Percentiles rank a stretch among this genome's conserved stretches.
These are phyloP conservation scores for Xerocomus cyaneibrunnescens DNA, from an alignment of 1,284 basidiomycete species.

Conservation along the genomic window DNA sequence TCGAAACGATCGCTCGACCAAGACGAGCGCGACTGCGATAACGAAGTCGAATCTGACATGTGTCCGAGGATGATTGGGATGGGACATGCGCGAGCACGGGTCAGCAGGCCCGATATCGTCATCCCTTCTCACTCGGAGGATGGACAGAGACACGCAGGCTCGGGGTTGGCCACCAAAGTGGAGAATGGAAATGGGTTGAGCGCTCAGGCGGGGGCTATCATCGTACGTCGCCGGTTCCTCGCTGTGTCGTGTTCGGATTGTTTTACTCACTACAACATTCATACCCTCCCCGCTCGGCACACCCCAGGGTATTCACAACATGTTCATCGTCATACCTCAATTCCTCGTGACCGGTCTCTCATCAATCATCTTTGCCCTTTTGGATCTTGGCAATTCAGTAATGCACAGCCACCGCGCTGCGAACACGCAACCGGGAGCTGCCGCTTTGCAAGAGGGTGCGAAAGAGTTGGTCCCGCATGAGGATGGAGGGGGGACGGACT, in stretches of 20 bases:
- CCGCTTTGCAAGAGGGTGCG: neutral
- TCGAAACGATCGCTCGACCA: conserved; percentile 5
- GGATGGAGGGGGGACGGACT: conserved; percentile 18
- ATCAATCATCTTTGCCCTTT: conserved; percentile 63
- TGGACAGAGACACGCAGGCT: neutral
- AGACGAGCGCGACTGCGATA: neutral
- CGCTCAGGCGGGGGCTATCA: conserved; percentile 85
- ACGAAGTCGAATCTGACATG: neutral
- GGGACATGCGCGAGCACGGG: conserved; percentile 20
- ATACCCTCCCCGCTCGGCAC: too few species aligned
- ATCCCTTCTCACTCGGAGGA: neutral
- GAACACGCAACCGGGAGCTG: conserved; percentile 16
- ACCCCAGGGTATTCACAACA: conserved; percentile 79
- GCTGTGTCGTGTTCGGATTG: neutral
- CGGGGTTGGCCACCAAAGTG: neutral
- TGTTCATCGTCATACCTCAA: conserved; percentile 81
- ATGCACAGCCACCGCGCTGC: conserved; percentile 41
- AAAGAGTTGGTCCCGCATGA: neutral
- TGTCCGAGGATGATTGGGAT: conserved; percentile 8
- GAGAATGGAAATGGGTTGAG: conserved; percentile 45
- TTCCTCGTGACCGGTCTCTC: conserved; percentile 69
- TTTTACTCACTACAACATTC: too few species aligned
- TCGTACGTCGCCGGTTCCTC: conserved; percentile 49
- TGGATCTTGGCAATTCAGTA: conserved; percentile 57
- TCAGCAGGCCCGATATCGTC: conserved; percentile 24